Evolutionary conservation across 2,329 filamentous ascomycete species (phyloP).

Genomic region (Lachnellula hyalina): DNA sequence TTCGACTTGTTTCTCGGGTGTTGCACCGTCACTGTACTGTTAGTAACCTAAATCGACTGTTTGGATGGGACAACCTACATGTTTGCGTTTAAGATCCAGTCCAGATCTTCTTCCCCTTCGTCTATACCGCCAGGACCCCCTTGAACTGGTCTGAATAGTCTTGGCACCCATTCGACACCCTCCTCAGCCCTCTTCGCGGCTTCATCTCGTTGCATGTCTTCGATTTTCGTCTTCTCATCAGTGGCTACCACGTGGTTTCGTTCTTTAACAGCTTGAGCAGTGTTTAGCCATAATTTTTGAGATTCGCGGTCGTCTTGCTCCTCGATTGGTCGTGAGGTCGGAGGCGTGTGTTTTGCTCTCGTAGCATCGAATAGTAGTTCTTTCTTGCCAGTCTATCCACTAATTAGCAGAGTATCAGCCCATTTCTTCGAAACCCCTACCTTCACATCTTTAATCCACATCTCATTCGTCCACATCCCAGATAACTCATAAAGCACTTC

Average conservation of each 20-base stretch:
- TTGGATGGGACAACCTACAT: constrained; percentile 52
- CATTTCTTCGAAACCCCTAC: constrained; percentile 41
- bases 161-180: constrained; percentile 80
- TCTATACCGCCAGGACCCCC: constrained; percentile 66
- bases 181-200: constrained; percentile 74
- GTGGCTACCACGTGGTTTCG: constrained; percentile 86
- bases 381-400: constrained; percentile 72
- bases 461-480: constrained; percentile 90
- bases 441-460: constrained; percentile 80
- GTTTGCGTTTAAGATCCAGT: constrained; percentile 88
- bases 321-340: constrained; percentile 67
- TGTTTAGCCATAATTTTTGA: constrained; percentile 78
- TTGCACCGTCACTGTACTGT: constrained; percentile 50
- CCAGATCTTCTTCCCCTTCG: constrained; percentile 80
- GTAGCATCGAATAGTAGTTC: constrained; percentile 85
- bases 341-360: constrained; percentile 69
- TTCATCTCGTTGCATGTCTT: constrained; percentile 86
- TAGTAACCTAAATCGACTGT: background rate
- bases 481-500: constrained; percentile 88
- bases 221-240: constrained; percentile 92
- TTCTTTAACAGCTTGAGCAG: constrained; percentile 73
- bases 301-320: constrained; percentile 91
- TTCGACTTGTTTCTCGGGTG: constrained; percentile 65
- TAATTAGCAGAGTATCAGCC: constrained; percentile 6
- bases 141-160: constrained; percentile 72